Evolutionary conservation across 257 asterid genomes (phyloP).

Genomic region (Eustoma russellianum): DNA sequence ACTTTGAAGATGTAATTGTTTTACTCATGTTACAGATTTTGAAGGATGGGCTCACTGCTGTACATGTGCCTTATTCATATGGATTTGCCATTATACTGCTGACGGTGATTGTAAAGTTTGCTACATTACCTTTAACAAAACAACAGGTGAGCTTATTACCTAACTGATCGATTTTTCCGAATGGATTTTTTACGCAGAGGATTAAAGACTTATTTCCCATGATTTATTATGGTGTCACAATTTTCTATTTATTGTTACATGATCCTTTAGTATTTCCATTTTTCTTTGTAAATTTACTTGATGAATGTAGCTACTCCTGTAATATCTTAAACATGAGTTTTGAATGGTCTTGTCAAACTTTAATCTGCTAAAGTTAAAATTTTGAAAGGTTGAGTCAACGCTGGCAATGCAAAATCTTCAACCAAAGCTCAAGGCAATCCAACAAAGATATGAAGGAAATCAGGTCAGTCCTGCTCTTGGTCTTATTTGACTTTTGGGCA

Average conservation of each 20-base stretch:
- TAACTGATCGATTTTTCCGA: neutral
- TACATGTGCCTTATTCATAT: constrained; percentile 93
- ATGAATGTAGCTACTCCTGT: constrained; percentile 3
- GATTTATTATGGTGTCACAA: constrained; percentile 1
- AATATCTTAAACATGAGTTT: constrained; percentile 1
- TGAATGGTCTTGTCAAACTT: too few relatives aligned
- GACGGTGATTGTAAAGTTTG: constrained; percentile 79
- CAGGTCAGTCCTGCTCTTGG: constrained; percentile 41
- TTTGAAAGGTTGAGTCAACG: constrained; percentile 84
- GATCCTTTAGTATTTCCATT: constrained; percentile 1
- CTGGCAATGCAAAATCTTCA: constrained; percentile 99
- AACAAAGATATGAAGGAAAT: constrained; percentile 94
- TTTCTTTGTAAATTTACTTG: constrained; percentile 8
- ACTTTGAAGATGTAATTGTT: constrained; percentile 14
- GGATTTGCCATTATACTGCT: constrained; percentile 96
- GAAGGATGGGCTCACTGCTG: constrained; percentile 75
- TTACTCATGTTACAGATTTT: constrained; percentile 51
- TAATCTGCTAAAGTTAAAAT: too few relatives aligned
- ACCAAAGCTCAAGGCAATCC: constrained; percentile 97
- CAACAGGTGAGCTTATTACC: constrained; percentile 64
- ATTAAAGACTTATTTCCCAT: constrained; percentile 1
- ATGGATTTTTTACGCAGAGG: neutral
- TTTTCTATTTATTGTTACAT: neutral
- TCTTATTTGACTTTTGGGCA: neutral
- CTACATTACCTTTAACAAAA: constrained; percentile 91